These are phyloP conservation scores for Cenchrus americanus DNA, from an alignment of 176 grass and related monocot genomes.

Conservation along the genomic window DNA sequence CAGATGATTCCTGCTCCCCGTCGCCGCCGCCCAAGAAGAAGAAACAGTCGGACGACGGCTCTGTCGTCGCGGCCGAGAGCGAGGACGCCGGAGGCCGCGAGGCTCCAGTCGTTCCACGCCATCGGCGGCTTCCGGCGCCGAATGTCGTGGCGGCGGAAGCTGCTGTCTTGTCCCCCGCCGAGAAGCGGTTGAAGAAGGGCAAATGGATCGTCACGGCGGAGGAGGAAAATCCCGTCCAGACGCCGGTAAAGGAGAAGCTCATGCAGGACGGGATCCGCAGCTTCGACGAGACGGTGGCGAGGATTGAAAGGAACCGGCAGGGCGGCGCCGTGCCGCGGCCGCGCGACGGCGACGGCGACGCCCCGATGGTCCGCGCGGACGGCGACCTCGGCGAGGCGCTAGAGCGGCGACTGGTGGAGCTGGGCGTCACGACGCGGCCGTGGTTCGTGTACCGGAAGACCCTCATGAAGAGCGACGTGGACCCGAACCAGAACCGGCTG, in stretches of 20 bases:
- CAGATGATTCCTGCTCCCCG: no score
- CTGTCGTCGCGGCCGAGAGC: neutral
- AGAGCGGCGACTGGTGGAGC: neutral
- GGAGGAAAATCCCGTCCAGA: no score
- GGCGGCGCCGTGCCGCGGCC: neutral
- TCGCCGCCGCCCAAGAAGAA: neutral
- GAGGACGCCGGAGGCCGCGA: neutral
- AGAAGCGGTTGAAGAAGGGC: neutral
- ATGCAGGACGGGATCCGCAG: conserved; percentile 16
- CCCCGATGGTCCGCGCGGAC: no score
- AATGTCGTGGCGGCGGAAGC: neutral
- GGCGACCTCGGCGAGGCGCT: neutral
- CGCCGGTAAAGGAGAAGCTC: neutral
- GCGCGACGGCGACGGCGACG: neutral
- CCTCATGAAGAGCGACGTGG: neutral
- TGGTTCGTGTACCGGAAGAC: neutral
- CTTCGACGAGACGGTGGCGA: neutral
- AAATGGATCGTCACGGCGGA: neutral
- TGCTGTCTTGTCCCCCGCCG: neutral
- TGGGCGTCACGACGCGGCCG: neutral
- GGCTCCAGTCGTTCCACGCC: neutral
- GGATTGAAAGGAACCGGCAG: no score
- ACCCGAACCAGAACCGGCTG: conserved; percentile 20
- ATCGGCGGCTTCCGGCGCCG: neutral
- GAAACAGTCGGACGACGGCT: neutral